These are phyloP conservation scores for Solanum hybrid DNA, from an alignment of 305 asterid genomes.

Conservation along the genomic window DNA sequence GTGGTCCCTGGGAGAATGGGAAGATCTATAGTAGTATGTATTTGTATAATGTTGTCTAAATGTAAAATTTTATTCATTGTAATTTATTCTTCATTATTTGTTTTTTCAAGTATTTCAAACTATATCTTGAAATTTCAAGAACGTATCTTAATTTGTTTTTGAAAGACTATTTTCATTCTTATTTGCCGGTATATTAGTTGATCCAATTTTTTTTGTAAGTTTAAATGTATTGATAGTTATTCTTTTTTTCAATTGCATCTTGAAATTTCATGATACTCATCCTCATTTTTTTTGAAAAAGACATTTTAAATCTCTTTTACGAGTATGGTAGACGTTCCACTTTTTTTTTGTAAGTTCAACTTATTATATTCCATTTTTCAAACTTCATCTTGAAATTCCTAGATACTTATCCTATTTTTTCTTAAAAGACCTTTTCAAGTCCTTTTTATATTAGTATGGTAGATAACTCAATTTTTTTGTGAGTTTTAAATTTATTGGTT, in stretches of 20 bases:
- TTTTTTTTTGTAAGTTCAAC: too few relatives aligned
- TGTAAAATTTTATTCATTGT: neutral
- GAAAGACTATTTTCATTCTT: neutral
- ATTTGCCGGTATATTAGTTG: neutral
- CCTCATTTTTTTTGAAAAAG: neutral
- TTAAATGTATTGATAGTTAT: neutral
- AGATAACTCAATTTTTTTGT: neutral
- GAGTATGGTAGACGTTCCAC: neutral
- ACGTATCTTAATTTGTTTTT: neutral
- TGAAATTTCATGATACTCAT: neutral
- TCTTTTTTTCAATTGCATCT: neutral
- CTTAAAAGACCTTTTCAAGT: neutral
- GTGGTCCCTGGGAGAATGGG: neutral
- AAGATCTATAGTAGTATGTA: neutral
- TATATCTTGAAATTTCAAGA: neutral
- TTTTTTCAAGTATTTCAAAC: neutral
- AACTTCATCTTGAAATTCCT: neutral
- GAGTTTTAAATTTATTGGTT: neutral
- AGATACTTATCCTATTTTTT: neutral
- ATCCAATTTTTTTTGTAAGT: neutral
- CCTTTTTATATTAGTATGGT: neutral
- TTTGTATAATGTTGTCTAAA: neutral
- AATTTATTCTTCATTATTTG: neutral
- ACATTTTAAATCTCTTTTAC: neutral
- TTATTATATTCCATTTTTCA: neutral